Evolutionary conservation across 2,329 filamentous ascomycete genomes (phyloP), one percentile per base, ranked within the genome.

Genomic region (Fusarium sp.): DNA sequence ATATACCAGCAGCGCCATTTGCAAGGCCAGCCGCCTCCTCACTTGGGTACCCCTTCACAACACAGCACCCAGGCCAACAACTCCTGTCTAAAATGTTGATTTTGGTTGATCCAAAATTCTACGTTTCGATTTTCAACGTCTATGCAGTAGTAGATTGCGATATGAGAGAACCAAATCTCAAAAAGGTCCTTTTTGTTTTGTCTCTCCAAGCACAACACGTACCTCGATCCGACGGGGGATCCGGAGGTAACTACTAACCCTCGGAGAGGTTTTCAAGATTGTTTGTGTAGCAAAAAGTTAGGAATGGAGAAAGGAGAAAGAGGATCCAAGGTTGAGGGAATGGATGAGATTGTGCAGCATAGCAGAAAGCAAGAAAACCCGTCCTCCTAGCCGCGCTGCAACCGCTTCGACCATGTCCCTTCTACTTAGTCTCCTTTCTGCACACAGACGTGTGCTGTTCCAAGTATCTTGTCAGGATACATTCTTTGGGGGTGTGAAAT

Each of bases 321-420:
- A 56, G 39, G 60, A 64, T 52, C 51, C 52, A 62, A 71, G 65
- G 63, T 44, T 12, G 37, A 62, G 65, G 73, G 73, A 65, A 68
- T 67, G 68, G 73, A 68, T 75, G 72, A 65, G 58, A 73, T 75
- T 73, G 68, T 72, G 74, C 68, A 76, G 72, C 73, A 76, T 66
- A 73, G 70, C 73, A 75, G 73, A 75, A 75, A 75, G 71, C 73
- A 75, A 71, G 59, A 73, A 66, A 72, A 65, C 72, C 71, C 64
- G 66, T 73, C 68, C 72, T 68, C 68, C 60, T 59, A 70, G 67
- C 68, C 70, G 66, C 65, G 70, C 72, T 75, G 73, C 72, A 68
- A 53, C 69, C 66, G 47, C 62, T 56, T 61, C 68, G 50, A 70
- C 66, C 70, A 71, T 58, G 61, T 58, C 71, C 67, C 57, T 60